phyloP scores from a whole-genome alignment of 176 grass and related monocot species.

The Aegilops bicornis region DNA sequence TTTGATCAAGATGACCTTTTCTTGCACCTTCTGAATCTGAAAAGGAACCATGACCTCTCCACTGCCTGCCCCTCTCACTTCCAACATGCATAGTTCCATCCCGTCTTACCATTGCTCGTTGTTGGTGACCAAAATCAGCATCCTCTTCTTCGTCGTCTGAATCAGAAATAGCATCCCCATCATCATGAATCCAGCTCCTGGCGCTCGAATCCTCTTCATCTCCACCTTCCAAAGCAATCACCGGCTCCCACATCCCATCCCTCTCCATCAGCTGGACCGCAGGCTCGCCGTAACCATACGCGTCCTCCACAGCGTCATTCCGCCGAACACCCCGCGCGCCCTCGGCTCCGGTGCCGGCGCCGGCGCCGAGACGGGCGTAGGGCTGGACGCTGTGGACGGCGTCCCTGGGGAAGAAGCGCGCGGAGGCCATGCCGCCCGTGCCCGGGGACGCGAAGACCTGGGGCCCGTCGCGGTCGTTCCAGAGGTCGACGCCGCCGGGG shows the following conservation, averaged over 20 bases:
- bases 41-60: background rate
- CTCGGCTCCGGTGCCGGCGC: background rate
- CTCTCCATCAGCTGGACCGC: conserved; percentile 24
- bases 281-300: background rate
- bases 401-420: conserved; percentile 85
- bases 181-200: background rate
- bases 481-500: conserved; percentile 86
- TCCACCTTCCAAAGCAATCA: background rate
- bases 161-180: background rate
- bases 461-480: conserved; percentile 90
- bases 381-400: conserved; percentile 74
- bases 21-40: conserved; percentile 18
- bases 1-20: conserved; percentile 1
- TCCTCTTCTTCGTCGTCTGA: background rate
- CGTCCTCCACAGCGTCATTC: conserved; percentile 27
- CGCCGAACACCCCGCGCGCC: conserved; percentile 39
- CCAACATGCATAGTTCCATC: background rate
- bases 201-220: background rate
- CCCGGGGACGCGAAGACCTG: conserved; percentile 57
- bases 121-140: background rate
- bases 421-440: conserved; percentile 45
- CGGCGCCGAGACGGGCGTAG: conserved; percentile 15
- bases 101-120: background rate
- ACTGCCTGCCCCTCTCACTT: background rate
- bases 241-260: conserved; percentile 34